Conservation (phyloP, 2,329 filamentous ascomycete genomes). For the Myriosclerotinia duriaeana region DNA sequence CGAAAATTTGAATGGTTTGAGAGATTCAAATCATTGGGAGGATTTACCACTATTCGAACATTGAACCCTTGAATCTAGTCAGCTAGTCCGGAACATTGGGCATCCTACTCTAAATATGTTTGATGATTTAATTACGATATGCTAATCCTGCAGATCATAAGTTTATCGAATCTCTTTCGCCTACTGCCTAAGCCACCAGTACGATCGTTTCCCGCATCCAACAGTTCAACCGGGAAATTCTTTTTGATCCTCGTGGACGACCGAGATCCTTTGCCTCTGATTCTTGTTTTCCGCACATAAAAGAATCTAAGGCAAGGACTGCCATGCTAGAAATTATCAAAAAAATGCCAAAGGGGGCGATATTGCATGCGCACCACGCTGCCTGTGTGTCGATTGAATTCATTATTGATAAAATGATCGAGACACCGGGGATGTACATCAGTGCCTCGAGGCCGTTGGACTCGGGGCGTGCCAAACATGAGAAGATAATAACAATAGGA, state of each 20-base stretch:
- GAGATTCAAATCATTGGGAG: no score
- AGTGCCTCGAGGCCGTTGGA: conserved; percentile 52
- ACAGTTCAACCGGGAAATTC: conserved; percentile 65
- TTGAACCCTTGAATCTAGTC: no score
- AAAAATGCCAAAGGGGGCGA: conserved; percentile 80
- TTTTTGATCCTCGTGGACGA: conserved; percentile 52
- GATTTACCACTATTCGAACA: no score
- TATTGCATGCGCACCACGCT: conserved; percentile 85
- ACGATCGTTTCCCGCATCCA: conserved; percentile 76
- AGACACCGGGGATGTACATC: conserved; percentile 72
- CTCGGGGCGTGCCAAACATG: conserved; percentile 41
- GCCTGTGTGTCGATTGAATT: conserved; percentile 85
- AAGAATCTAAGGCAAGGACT: conserved; percentile 75
- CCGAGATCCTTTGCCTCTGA: conserved; percentile 63
- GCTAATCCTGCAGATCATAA: conserved; percentile 52
- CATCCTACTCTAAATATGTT: background rate
- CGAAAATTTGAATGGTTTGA: no score
- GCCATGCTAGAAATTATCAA: conserved; percentile 80
- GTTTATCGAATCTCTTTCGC: conserved; percentile 71
- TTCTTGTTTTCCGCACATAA: conserved; percentile 87
- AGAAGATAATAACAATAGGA: conserved; percentile 1
- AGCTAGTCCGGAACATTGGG: no score
- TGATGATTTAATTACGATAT: background rate
- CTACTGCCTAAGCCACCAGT: conserved; percentile 71
- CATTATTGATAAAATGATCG: conserved; percentile 68